Conservation (phyloP, 1,284 basidiomycete species). For the Sanguinoderma infundibulare region DNA sequence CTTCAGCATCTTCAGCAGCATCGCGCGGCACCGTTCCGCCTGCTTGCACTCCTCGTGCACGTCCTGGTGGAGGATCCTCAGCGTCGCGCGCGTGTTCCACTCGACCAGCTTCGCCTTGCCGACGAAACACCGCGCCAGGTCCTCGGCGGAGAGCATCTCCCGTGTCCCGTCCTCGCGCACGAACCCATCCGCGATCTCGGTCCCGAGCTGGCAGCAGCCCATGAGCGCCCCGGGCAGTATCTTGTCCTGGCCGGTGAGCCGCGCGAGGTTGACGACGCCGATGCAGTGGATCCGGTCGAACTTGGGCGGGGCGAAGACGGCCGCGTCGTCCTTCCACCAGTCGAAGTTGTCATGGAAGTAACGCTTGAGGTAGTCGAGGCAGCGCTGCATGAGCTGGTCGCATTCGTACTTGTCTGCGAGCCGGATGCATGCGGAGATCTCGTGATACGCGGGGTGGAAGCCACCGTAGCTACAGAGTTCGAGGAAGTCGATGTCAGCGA, state of each 20-base stretch:
- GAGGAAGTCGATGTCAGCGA: background rate
- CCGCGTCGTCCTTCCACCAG: background rate
- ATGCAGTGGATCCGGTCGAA: constrained; percentile 11
- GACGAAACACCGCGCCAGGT: constrained; percentile 16
- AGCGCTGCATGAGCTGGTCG: background rate
- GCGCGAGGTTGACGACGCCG: constrained; percentile 23
- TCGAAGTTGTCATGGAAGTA: constrained; percentile 5
- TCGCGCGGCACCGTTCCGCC: background rate
- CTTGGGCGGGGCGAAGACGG: constrained; percentile 4
- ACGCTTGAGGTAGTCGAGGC: constrained; percentile 2
- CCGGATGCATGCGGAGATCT: constrained; percentile 3
- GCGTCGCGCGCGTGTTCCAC: constrained; percentile 1
- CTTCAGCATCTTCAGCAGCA: constrained; percentile 15
- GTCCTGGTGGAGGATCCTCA: background rate
- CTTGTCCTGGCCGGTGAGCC: constrained; percentile 5
- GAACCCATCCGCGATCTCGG: constrained; percentile 12
- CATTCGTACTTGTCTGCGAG: constrained; percentile 18
- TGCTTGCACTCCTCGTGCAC: background rate
- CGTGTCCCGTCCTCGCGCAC: constrained; percentile 14
- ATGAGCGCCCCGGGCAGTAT: constrained; percentile 16
- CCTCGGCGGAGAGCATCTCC: constrained; percentile 12
- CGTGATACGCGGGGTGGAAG: constrained; percentile 1
- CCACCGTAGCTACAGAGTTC: background rate
- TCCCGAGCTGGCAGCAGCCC: constrained; percentile 15
- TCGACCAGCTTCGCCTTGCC: constrained; percentile 10